These are phyloP conservation scores for Fusarium bulbicola DNA, from an alignment of 2,329 filamentous ascomycete genomes.

Conservation along the genomic window DNA sequence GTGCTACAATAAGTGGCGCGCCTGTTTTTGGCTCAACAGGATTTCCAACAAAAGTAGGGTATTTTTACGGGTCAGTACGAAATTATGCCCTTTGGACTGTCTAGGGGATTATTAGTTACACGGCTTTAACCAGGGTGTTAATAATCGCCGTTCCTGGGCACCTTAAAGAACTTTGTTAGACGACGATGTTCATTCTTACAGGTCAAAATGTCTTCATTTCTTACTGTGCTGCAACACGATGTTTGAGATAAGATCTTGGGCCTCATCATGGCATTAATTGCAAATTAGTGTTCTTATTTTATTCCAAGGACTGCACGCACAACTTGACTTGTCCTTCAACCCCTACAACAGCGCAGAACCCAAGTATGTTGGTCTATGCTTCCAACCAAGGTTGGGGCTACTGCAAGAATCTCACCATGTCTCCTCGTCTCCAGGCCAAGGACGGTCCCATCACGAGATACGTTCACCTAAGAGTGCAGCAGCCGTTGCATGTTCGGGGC, in stretches of 20 bases:
- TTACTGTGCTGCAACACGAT: neutral
- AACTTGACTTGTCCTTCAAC: neutral
- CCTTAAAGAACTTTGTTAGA: neutral
- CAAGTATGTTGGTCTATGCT: neutral
- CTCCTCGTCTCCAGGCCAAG: neutral
- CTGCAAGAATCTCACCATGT: slow-evolving; percentile 19
- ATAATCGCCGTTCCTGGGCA: slow-evolving; percentile 6
- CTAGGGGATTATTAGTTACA: slow-evolving; percentile 21
- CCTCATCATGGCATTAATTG: neutral
- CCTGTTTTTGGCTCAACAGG: too few relatives aligned
- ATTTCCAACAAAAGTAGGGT: too few relatives aligned
- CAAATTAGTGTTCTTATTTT: neutral
- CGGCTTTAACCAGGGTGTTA: neutral
- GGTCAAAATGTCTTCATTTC: neutral
- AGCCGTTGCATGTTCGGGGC: slow-evolving; percentile 10
- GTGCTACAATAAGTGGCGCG: too few relatives aligned
- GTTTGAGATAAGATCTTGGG: slow-evolving; percentile 24
- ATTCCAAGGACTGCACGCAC: neutral
- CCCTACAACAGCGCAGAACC: neutral
- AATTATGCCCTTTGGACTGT: too few relatives aligned
- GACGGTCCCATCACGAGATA: slow-evolving; percentile 41
- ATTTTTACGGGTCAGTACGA: too few relatives aligned
- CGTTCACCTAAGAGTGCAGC: slow-evolving; percentile 39
- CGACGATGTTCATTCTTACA: neutral
- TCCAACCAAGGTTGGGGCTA: neutral